Conservation (phyloP, 495 filamentous ascomycete species). For the Aspergillus hancockii region DNA sequence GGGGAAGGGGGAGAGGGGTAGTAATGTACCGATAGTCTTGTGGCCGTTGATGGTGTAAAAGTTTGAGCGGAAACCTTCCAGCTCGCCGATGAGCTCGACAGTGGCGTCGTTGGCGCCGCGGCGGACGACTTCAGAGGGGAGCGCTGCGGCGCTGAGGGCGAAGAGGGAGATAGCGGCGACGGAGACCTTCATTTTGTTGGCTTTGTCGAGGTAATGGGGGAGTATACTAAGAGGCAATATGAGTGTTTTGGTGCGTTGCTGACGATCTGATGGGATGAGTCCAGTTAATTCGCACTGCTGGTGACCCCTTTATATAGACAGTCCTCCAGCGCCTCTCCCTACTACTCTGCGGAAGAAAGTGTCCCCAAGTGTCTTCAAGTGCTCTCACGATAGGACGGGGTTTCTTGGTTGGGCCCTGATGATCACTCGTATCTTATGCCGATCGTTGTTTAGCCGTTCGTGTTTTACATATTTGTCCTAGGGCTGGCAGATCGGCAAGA, state of each 20-base stretch:
- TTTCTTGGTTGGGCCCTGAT: not conserved
- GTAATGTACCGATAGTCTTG: conserved; percentile 12
- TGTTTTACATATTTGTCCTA: not conserved
- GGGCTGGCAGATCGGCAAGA: not conserved
- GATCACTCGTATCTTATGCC: conserved; percentile 4
- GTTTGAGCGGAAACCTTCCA: conserved; percentile 22
- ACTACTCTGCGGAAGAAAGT: no score
- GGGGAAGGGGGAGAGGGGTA: not conserved
- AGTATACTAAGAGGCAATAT: not conserved
- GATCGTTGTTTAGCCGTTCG: not conserved
- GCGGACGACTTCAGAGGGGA: not conserved
- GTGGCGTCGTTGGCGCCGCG: conserved; percentile 8
- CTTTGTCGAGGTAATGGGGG: not conserved
- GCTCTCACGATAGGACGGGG: not conserved
- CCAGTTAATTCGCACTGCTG: not conserved
- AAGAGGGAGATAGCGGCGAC: conserved; percentile 2
- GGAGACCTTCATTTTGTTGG: conserved; percentile 8
- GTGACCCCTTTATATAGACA: not conserved
- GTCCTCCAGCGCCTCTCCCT: not conserved
- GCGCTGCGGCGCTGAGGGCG: not conserved
- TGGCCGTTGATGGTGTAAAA: conserved; percentile 20
- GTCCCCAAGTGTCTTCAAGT: no score
- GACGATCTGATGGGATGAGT: not conserved
- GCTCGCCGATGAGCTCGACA: conserved; percentile 17
- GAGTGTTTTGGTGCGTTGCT: not conserved